Evolutionary conservation across 176 grass and related monocot genomes (phyloP).

Genomic region (Oryza coarctata): DNA sequence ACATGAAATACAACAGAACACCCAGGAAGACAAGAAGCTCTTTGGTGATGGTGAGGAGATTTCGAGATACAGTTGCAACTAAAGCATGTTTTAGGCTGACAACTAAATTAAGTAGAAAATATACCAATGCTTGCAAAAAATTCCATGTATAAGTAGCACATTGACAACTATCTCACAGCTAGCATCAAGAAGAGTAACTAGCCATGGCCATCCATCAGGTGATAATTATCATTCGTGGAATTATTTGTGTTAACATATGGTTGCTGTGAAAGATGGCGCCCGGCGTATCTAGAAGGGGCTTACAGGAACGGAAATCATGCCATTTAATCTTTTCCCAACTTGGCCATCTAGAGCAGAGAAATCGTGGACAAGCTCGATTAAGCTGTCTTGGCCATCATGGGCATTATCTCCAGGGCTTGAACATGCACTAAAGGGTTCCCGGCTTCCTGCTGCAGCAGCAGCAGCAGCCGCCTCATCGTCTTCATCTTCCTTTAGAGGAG

Average conservation of each 20-base stretch:
- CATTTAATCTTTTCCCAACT: slow-evolving; percentile 77
- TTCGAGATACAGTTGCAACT: neutral
- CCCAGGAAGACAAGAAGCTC: neutral
- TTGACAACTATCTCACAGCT: neutral
- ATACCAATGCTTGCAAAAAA: neutral
- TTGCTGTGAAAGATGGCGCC: neutral
- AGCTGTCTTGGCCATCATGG: neutral
- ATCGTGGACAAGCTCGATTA: slow-evolving; percentile 50
- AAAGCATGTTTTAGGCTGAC: neutral
- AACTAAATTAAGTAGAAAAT: neutral
- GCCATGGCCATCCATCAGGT: neutral
- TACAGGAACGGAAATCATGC: slow-evolving; percentile 82
- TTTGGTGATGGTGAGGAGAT: neutral
- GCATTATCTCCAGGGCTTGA: slow-evolving; percentile 45
- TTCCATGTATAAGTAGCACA: neutral
- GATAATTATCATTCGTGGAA: neutral
- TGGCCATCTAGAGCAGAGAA: slow-evolving; percentile 59
- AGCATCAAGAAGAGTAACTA: neutral
- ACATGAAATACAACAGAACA: neutral
- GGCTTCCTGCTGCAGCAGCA: too few relatives aligned
- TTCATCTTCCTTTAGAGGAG: neutral
- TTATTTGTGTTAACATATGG: neutral
- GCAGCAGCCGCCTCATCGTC: too few relatives aligned
- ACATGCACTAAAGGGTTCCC: slow-evolving; percentile 29
- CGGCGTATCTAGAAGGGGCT: too few relatives aligned